Percentiles rank a stretch among this genome's conserved stretches.
Conservation (phyloP, 1,139 yeast genomes). For the Sugiyamaella castrensis region DNA sequence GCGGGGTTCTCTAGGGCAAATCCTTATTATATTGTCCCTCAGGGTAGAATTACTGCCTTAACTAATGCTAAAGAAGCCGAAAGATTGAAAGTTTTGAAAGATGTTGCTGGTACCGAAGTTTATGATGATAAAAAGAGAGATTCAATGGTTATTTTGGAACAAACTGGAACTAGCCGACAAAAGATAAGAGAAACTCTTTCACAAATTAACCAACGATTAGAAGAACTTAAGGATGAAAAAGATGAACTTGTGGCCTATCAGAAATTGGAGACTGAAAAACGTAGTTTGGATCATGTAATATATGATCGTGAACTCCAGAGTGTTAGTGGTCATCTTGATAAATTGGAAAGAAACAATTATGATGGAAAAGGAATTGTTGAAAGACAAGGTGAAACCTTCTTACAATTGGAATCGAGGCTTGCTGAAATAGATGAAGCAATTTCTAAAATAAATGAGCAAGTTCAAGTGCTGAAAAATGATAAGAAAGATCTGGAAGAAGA, state of each 20-base stretch:
- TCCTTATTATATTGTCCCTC: slow-evolving; percentile 96
- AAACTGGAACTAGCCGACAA: slow-evolving; percentile 64
- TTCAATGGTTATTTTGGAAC: slow-evolving; percentile 74
- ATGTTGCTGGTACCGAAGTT: slow-evolving; percentile 92
- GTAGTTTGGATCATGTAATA: slow-evolving; percentile 70
- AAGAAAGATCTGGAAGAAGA: slow-evolving; percentile 49
- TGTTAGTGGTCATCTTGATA: slow-evolving; percentile 9
- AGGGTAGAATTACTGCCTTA: slow-evolving; percentile 75
- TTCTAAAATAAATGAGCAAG: slow-evolving; percentile 42
- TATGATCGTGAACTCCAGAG: slow-evolving; percentile 67
- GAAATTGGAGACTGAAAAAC: slow-evolving; percentile 61
- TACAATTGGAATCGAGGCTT: slow-evolving; percentile 45
- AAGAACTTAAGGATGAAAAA: slow-evolving; percentile 79
- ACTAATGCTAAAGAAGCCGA: slow-evolving; percentile 89
- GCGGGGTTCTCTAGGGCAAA: slow-evolving; percentile 91
- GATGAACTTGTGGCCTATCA: slow-evolving; percentile 71
- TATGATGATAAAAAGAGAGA: slow-evolving; percentile 81
- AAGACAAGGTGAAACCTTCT: slow-evolving; percentile 35
- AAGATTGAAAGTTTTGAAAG: slow-evolving; percentile 73
- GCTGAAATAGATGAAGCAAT: slow-evolving; percentile 50
- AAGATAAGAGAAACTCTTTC: slow-evolving; percentile 72
- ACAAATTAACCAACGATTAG: slow-evolving; percentile 67
- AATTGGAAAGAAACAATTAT: slow-evolving; percentile 8
- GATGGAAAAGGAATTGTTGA: slow-evolving; percentile 5
- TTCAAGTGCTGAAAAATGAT: slow-evolving; percentile 41